Evolutionary conservation across 331 rosid species (phyloP).

Genomic region (Acacia pycnantha): DNA sequence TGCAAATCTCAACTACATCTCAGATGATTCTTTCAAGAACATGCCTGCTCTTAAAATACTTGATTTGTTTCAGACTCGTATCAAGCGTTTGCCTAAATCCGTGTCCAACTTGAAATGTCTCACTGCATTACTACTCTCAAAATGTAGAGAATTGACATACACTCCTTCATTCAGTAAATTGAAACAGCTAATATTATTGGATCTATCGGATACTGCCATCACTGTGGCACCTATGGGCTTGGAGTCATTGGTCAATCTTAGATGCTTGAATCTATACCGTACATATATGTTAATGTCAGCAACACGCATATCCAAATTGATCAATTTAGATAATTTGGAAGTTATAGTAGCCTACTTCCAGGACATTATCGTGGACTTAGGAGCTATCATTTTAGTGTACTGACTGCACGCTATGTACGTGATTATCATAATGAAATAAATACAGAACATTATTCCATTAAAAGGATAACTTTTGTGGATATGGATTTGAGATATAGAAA

Average conservation of each 20-base stretch:
- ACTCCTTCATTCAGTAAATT: neutral
- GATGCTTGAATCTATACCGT: neutral
- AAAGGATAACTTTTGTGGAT: too few species aligned
- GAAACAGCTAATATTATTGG: neutral
- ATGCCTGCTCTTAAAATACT: neutral
- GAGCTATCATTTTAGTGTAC: too few species aligned
- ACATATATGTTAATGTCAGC: neutral
- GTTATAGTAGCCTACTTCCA: too few species aligned
- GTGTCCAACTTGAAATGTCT: neutral
- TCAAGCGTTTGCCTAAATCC: neutral
- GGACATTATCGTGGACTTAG: too few species aligned
- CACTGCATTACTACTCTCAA: neutral
- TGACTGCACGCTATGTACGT: too few species aligned
- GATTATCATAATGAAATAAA: too few species aligned
- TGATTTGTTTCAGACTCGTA: neutral
- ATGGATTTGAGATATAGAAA: too few species aligned
- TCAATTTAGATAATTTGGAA: too few species aligned
- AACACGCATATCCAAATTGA: neutral
- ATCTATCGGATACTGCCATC: neutral
- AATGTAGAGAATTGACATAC: neutral
- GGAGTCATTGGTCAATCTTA: conserved; percentile 16
- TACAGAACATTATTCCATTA: too few species aligned
- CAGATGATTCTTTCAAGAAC: too few species aligned
- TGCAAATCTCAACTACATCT: too few species aligned
- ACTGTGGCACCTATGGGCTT: neutral